Conservation (phyloP, 305 asterid genomes). For the Euphrasia arctica region DNA sequence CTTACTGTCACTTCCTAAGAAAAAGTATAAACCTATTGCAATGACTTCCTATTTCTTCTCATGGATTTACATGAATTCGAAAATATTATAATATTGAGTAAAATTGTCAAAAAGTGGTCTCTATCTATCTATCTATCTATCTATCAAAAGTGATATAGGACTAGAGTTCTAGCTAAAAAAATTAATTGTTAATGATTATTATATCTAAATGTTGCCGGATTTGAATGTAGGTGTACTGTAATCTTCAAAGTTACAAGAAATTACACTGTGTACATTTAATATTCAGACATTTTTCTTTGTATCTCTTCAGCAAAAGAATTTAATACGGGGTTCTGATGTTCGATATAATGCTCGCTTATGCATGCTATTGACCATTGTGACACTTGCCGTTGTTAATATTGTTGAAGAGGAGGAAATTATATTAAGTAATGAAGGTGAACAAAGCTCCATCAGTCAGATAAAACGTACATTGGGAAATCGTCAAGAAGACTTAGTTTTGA, state of each 20-base stretch:
- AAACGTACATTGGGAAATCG: too few relatives aligned
- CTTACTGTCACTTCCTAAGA: conserved; percentile 19
- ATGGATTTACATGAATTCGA: neutral
- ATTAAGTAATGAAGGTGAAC: too few relatives aligned
- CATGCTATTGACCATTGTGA: conserved; percentile 27
- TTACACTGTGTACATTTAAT: conserved; percentile 33
- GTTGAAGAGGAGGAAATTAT: too few relatives aligned
- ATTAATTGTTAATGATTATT: conserved; percentile 9
- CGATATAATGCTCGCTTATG: conserved; percentile 89
- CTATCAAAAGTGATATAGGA: neutral
- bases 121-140: neutral
- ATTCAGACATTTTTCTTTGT: conserved; percentile 26
- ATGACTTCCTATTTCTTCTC: conserved; percentile 15
- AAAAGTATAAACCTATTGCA: conserved; percentile 8
- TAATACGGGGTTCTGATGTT: conserved; percentile 89
- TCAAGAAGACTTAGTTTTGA: too few relatives aligned
- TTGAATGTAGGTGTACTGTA: conserved; percentile 31
- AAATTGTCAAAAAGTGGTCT: neutral
- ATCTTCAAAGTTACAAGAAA: conserved; percentile 22
- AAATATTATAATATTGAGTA: neutral
- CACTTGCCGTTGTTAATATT: too few relatives aligned
- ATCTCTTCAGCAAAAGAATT: conserved; percentile 72
- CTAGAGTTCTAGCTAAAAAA: conserved; percentile 11
- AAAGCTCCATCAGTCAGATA: too few relatives aligned
- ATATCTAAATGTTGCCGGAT: conserved; percentile 13